A percentile compares a stretch with the other conserved stretches of the same genome.
phyloP scores from a whole-genome alignment of 257 asterid species.

The Jasminum sambac region DNA sequence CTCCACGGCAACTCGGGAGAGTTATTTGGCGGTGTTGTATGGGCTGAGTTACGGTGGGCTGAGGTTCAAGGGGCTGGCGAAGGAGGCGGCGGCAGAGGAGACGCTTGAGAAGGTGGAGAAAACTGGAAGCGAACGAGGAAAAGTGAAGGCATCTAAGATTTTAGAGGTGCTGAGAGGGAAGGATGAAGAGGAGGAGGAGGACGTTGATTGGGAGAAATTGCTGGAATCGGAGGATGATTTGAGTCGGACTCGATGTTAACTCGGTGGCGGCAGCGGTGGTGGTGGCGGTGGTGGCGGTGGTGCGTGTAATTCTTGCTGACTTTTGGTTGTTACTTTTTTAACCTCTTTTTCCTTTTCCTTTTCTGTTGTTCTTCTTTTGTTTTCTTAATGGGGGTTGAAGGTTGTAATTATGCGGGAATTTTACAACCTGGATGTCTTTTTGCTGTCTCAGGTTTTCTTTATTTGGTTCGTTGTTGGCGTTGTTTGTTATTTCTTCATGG shows the following conservation, averaged over 20 bases:
- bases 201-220: slow-evolving; percentile 85
- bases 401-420: not conserved
- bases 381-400: not conserved
- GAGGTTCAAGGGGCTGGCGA: slow-evolving; percentile 88
- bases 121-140: slow-evolving; percentile 42
- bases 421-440: not conserved
- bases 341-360: not conserved
- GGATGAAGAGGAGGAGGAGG: slow-evolving; percentile 72
- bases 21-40: slow-evolving; percentile 61
- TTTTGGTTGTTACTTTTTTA: not conserved
- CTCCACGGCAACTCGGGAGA: slow-evolving; percentile 48
- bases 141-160: slow-evolving; percentile 53
- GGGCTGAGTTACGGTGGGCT: slow-evolving; percentile 90
- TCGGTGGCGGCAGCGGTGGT: slow-evolving; percentile 4
- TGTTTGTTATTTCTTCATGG: not conserved
- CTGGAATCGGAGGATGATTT: slow-evolving; percentile 55
- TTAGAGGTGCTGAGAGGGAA: slow-evolving; percentile 65
- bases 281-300: slow-evolving; percentile 1
- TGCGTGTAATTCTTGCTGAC: slow-evolving; percentile 15
- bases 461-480: not conserved
- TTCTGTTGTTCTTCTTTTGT: not conserved
- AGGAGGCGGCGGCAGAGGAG: slow-evolving; percentile 82
- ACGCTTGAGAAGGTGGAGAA: slow-evolving; percentile 52
- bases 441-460: not conserved
- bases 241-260: slow-evolving; percentile 33